Percentiles rank a stretch among this genome's conserved stretches.
Evolutionary conservation across 139 green algal genomes (phyloP).

Genomic region (Bryopsis sp.): DNA sequence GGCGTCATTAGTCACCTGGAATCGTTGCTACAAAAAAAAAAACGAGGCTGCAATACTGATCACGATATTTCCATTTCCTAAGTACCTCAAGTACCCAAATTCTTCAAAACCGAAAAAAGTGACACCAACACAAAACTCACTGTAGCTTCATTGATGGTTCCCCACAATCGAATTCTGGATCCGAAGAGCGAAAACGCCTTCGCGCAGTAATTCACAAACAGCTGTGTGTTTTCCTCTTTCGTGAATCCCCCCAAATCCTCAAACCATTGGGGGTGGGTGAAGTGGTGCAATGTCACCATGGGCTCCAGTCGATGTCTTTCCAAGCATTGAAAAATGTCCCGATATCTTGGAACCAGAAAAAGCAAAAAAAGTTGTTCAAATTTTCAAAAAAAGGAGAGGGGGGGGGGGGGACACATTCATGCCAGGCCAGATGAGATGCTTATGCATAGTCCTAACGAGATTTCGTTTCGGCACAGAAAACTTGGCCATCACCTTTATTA

Average conservation of each 20-base stretch:
- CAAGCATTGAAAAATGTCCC: conserved; percentile 45
- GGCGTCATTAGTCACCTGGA: too few relatives aligned
- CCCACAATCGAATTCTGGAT: conserved; percentile 50
- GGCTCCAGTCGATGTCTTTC: conserved; percentile 43
- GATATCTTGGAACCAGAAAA: conserved; percentile 31
- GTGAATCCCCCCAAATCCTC: conserved; percentile 63
- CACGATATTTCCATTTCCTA: too few relatives aligned
- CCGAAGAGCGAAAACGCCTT: conserved; percentile 53
- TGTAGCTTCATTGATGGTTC: conserved; percentile 82
- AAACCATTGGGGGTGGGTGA: conserved; percentile 77
- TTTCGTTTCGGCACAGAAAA: neutral
- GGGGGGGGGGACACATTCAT: too few relatives aligned
- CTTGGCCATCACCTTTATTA: too few relatives aligned
- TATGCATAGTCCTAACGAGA: neutral
- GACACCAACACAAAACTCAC: too few relatives aligned
- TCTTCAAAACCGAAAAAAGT: too few relatives aligned
- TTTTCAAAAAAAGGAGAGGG: neutral
- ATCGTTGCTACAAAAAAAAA: too few relatives aligned
- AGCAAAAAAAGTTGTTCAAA: neutral
- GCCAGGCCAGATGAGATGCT: neutral
- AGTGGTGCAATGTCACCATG: conserved; percentile 77
- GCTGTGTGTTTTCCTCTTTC: conserved; percentile 59
- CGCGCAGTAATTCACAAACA: conserved; percentile 58
- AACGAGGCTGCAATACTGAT: too few relatives aligned
- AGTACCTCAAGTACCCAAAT: too few relatives aligned